Evolutionary conservation across 2,329 filamentous ascomycete species (phyloP).

Genomic region (Colletotrichum nymphaeae): DNA sequence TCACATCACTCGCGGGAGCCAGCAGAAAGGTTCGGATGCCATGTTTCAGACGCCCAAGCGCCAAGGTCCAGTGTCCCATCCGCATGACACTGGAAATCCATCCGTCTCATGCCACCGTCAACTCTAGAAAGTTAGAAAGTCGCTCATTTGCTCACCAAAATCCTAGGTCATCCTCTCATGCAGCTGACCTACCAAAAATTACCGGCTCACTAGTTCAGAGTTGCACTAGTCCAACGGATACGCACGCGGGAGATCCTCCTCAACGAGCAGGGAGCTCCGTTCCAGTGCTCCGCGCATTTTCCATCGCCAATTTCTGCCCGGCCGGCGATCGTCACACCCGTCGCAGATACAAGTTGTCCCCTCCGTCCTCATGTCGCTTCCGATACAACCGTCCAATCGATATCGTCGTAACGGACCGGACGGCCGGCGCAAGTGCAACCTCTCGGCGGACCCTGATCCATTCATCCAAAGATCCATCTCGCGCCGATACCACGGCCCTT

Average conservation of each 20-base stretch:
- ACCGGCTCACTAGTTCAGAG: not conserved
- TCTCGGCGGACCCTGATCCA: not conserved
- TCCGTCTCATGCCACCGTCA: constrained; percentile 14
- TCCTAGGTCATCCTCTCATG: constrained; percentile 3
- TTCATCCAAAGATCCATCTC: not conserved
- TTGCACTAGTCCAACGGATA: not conserved
- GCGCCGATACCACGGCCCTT: not conserved
- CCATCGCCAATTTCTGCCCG: constrained; percentile 21
- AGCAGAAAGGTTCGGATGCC: not conserved
- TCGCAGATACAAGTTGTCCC: constrained; percentile 24
- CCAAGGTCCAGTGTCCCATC: not conserved
- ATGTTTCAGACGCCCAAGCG: constrained; percentile 3
- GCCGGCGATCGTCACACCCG: constrained; percentile 28
- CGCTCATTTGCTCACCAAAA: not conserved
- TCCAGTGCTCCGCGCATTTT: constrained; percentile 6
- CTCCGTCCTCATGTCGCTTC: constrained; percentile 30
- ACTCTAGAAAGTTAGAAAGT: not conserved
- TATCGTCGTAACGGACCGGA: not conserved
- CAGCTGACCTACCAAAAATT: constrained; percentile 8
- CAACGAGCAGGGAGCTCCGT: constrained; percentile 4
- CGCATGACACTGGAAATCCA: constrained; percentile 8
- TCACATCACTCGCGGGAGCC: not conserved
- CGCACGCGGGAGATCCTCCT: constrained; percentile 16
- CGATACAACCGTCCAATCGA: not conserved
- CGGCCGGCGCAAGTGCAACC: not conserved